Percentiles rank a stretch among this genome's conserved stretches.
Evolutionary conservation across 2,329 filamentous ascomycete genomes (phyloP).

Genomic region (Fusarium penzigii): DNA sequence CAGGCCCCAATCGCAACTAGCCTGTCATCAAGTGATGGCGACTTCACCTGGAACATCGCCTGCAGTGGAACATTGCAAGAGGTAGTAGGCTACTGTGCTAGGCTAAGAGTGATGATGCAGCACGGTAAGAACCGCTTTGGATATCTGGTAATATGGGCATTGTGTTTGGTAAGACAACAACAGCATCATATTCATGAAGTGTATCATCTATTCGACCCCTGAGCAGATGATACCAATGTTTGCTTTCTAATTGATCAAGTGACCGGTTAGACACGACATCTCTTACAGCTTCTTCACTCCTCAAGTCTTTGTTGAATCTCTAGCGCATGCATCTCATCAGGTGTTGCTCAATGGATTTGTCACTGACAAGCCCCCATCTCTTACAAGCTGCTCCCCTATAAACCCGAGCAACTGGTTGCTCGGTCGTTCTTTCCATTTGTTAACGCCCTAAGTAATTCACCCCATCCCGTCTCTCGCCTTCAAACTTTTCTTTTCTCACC

Average conservation of each 20-base stretch:
- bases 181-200: neutral
- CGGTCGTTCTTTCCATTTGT: conserved; percentile 2
- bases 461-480: neutral
- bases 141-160: neutral
- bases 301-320: neutral
- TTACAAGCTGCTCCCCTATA: neutral
- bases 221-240: neutral
- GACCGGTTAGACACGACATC: neutral
- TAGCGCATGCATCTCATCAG: neutral
- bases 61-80: conserved; percentile 20
- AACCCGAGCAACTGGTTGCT: neutral
- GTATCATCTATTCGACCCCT: neutral
- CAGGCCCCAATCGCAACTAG: conserved; percentile 5
- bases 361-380: neutral
- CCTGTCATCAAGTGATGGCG: conserved; percentile 5
- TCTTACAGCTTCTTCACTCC: neutral
- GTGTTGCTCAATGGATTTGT: neutral
- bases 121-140: neutral
- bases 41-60: conserved; percentile 19
- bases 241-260: neutral
- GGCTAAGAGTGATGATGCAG: neutral
- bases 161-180: neutral
- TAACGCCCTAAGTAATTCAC: neutral
- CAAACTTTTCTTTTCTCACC: neutral
- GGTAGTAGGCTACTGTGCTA: neutral